These are phyloP conservation scores for Phialophora tarda DNA, from an alignment of 2,329 filamentous ascomycete genomes.

Conservation along the genomic window DNA sequence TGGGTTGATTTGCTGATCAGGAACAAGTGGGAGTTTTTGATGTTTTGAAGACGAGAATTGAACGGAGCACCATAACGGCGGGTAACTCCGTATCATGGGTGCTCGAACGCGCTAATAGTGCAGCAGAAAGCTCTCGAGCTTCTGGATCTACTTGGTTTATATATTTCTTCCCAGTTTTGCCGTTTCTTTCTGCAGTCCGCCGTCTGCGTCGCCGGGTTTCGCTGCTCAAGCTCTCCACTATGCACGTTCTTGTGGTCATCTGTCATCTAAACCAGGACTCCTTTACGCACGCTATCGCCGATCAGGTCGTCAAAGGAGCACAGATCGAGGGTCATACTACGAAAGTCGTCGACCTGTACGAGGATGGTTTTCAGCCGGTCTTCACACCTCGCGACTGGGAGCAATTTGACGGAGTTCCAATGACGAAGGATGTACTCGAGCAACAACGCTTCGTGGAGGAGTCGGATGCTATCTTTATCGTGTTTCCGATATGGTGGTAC, in stretches of 20 bases:
- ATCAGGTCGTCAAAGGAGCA: conserved; percentile 16
- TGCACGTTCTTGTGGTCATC: conserved; percentile 22
- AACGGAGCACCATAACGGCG: neutral
- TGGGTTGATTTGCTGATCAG: conserved; percentile 14
- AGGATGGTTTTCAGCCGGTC: conserved; percentile 17
- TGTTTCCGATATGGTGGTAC: conserved; percentile 27
- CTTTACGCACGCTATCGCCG: conserved; percentile 19
- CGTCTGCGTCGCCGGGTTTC: neutral
- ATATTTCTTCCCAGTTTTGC: neutral
- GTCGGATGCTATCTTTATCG: conserved; percentile 20
- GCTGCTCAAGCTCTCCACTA: neutral
- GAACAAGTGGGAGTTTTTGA: conserved; percentile 20
- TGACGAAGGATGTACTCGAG: conserved; percentile 23
- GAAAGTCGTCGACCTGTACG: conserved; percentile 21
- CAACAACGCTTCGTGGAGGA: conserved; percentile 22
- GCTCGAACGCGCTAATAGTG: neutral
- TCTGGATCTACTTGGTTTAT: neutral
- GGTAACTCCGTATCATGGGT: conserved; percentile 6
- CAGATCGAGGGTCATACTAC: conserved; percentile 19
- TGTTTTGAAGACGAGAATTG: conserved; percentile 7
- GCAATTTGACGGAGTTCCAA: conserved; percentile 21
- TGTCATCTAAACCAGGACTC: conserved; percentile 22
- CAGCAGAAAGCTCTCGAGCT: neutral
- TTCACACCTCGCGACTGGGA: conserved; percentile 23
- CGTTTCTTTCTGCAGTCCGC: neutral